These are phyloP conservation scores for Marchantia polymorpha DNA, from an alignment of 225 moss, liverwort and hornwort species.

Conservation along the genomic window DNA sequence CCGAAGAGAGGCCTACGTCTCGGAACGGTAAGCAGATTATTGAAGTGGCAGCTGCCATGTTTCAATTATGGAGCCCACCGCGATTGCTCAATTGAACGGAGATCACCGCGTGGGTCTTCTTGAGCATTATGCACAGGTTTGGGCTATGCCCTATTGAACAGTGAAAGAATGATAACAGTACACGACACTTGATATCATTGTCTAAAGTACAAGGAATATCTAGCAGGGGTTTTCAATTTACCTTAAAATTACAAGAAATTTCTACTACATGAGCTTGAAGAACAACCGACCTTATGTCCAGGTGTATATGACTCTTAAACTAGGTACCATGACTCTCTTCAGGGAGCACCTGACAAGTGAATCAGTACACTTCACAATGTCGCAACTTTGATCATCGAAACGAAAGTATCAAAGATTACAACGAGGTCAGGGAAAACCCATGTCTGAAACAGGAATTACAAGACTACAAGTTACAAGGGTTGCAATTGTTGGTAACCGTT, in stretches of 20 bases:
- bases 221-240: conserved; percentile 11
- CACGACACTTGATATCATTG: background rate
- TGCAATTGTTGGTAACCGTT: conserved; percentile 21
- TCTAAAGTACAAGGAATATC: conserved; percentile 19
- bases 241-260: conserved; percentile 17
- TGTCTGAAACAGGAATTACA: background rate
- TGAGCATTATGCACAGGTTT: conserved; percentile 21
- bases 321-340: background rate
- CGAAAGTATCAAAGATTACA: background rate
- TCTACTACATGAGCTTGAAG: conserved; percentile 4
- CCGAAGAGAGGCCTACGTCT: background rate
- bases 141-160: conserved; percentile 21
- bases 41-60: background rate
- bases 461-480: conserved; percentile 14
- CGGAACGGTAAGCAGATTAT: background rate
- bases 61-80: background rate
- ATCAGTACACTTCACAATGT: conserved; percentile 7
- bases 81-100: conserved; percentile 1
- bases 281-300: background rate
- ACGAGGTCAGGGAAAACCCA: background rate
- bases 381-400: conserved; percentile 1
- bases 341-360: conserved; percentile 1
- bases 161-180: conserved; percentile 9
- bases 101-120: background rate
- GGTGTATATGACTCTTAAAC: background rate